Percentiles rank a stretch among this genome's conserved stretches.
Evolutionary conservation across 2,329 filamentous ascomycete species (phyloP).

Genomic region (Atkinsonella texensis): DNA sequence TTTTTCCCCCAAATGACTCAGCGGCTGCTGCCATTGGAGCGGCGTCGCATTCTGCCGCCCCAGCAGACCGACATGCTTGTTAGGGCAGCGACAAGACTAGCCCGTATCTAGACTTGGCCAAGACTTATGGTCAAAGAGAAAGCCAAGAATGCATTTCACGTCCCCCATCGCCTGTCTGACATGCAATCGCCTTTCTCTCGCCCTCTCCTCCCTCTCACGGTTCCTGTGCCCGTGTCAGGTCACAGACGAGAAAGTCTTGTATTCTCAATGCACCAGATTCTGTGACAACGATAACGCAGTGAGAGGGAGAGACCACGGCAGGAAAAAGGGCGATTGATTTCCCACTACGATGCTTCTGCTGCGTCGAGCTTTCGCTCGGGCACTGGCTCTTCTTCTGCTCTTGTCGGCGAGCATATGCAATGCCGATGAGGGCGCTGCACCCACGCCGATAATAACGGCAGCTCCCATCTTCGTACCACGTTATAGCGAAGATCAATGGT

Average conservation of each 20-base stretch:
- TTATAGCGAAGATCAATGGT: slow-evolving; percentile 31
- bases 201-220: not conserved
- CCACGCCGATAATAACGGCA: slow-evolving; percentile 21
- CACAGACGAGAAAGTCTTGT: not conserved
- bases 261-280: not conserved
- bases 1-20: not conserved
- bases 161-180: not conserved
- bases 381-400: slow-evolving; percentile 12
- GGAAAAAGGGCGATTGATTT: not conserved
- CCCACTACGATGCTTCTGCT: not conserved
- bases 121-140: slow-evolving; percentile 2
- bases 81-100: slow-evolving; percentile 4
- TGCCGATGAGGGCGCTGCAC: slow-evolving; percentile 7
- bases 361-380: not conserved
- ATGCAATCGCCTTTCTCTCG: not conserved
- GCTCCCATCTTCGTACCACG: slow-evolving; percentile 34
- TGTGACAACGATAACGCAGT: not conserved
- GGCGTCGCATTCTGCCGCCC: not conserved
- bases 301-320: not conserved
- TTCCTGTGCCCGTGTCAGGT: not conserved
- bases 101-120: slow-evolving; percentile 2
- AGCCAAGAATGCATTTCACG: slow-evolving; percentile 1
- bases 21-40: not conserved
- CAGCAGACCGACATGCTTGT: too few species aligned
- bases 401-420: not conserved